These are phyloP conservation scores for Echinochloa phyllopogon DNA, from an alignment of 176 grass and related monocot genomes.

Conservation along the genomic window DNA sequence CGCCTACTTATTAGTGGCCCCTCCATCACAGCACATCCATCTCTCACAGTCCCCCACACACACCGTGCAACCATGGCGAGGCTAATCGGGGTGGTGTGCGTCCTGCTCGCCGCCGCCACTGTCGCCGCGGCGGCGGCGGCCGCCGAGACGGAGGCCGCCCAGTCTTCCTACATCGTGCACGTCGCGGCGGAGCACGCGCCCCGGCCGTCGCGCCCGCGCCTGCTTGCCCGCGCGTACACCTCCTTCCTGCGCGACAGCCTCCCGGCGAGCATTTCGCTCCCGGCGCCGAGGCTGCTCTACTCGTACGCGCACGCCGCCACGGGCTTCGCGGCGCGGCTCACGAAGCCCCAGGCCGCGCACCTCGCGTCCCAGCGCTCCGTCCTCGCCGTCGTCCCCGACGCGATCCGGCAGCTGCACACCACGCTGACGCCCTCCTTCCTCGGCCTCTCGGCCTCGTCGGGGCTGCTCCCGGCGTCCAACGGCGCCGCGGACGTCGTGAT, in stretches of 20 bases:
- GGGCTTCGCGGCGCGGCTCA: constrained; percentile 38
- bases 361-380: neutral
- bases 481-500: constrained; percentile 29
- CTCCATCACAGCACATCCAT: neutral
- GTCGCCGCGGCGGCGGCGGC: neutral
- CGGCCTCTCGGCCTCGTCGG: neutral
- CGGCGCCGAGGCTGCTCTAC: constrained; percentile 30
- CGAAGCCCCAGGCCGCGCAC: constrained; percentile 3
- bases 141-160: neutral
- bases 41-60: neutral
- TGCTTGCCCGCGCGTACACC: neutral
- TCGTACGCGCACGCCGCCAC: constrained; percentile 35
- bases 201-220: neutral
- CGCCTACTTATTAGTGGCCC: neutral
- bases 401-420: constrained; percentile 3
- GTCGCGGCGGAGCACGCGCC: neutral
- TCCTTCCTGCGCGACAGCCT: neutral
- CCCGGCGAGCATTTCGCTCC: neutral
- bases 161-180: constrained; percentile 16
- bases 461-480: neutral
- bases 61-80: neutral
- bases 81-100: neutral
- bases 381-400: constrained; percentile 20
- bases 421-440: constrained; percentile 47
- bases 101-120: neutral